Evolutionary conservation across 352 stramenopile species (phyloP), one percentile per base, ranked within the genome.

Genomic region (Globisporangium echinulatum): DNA sequence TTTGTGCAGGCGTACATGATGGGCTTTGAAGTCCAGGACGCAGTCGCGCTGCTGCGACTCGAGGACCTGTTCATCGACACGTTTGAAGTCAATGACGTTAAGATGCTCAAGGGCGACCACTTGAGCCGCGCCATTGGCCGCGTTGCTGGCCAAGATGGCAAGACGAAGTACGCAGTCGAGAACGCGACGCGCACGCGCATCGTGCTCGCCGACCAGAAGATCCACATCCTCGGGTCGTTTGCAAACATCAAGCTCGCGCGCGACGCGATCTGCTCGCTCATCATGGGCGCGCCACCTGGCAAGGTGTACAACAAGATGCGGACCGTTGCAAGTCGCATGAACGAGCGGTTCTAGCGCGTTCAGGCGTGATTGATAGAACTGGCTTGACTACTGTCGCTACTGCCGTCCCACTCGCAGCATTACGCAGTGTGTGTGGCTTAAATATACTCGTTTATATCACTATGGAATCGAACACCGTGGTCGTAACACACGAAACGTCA

Each of bases 261-360:
- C 17, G 85, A 95, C 58, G 85, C 87, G 14, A 85, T 96, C 56
- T 96, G 85, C 66, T 93, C 86, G 62, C 74, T 95, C 44, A 96
- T 96, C 58, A 95, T 99, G 70, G 97, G 97, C 56, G 96, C 97
- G 19, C 97, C 97, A 42, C 97, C 97, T 19, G 97, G 97, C 63
- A 99, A 99, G 77, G 97, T 99, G 59, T 99, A 99, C 83, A 99
- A 99, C 79, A 98, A 99, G 77, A 99, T 99, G 97, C 90, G 97
- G 59, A 98, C 97, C 75, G 97, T 99, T 47, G 96, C 96, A 46
- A 98, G 96, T 71, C 83, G 97, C 72, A 98, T 99, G 95, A 99
- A 97, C 73, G 96, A 98, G 75, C 81, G 92, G 52, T 98, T 97
- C 73, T 97, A 93, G 88, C 61, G 25, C 55, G 4, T 33, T 3